Base-by-base conservation (phyloP, 306 rosid species). In the Astragalus membranaceus region DNA sequence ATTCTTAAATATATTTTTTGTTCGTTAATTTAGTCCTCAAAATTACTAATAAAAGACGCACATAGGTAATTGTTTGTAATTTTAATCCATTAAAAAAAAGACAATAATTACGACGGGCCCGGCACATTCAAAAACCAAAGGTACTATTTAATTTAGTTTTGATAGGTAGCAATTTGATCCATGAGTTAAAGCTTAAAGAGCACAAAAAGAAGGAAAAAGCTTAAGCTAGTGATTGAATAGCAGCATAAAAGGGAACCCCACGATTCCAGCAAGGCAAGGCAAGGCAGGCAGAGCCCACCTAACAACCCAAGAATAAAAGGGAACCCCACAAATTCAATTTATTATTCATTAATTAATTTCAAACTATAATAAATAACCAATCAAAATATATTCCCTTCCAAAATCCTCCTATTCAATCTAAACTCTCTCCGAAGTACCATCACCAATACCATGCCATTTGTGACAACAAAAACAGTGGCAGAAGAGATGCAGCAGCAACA, bases 241-340 rank as follows among this genome's bases (percentile, higher is more conserved):
- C 81, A 75, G n/a, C n/a, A n/a, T n/a, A n/a, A n/a, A n/a, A n/a
- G n/a, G n/a, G n/a, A n/a, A n/a, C n/a, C 84, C 78, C 85, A 60
- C 82, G 71, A 60, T 70, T 55, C 83, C 84, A 81, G 79, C 87
- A 81, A 83, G 89, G 87, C 89, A 86, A 23, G 26, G 26, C 26
- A 23, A 23, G 30, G 30, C 30, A 72, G 69, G 58, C 81, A 60
- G 67, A 67, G 75, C 85, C 92, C 89, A 86, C 95, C 84, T 53
- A 86, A 73, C 85, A 72, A 77, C 61, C 81, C 78, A 80, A 55
- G 23, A 67, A 44, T 7, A 17, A 58, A 76, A 65, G 65, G 15
- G 26, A 79, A 72, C 73, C 69, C 68, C 79, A 67, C 74, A 44
- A 72, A 29, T 51, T 20, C 4, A 65, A 77, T 4, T 12, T 14